These are phyloP conservation scores for Cladosporium oxysporum DNA, from an alignment of 2,329 filamentous ascomycete genomes.

Conservation along the genomic window DNA sequence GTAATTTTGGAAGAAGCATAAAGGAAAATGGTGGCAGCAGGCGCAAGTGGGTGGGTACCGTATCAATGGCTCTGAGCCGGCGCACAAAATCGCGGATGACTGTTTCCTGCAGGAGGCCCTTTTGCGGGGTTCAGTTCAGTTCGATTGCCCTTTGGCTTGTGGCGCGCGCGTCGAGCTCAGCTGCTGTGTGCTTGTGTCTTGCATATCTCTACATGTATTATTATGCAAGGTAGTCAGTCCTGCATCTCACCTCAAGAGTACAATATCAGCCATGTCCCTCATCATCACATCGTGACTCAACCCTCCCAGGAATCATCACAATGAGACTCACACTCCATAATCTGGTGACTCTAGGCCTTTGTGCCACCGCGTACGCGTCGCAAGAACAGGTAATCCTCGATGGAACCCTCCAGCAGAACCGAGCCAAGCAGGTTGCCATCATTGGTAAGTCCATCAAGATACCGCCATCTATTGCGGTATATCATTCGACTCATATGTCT, in stretches of 20 bases:
- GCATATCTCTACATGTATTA: neutral
- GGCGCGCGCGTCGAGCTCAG: neutral
- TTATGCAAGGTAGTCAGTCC: neutral
- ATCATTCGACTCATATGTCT: neutral
- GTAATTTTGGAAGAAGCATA: constrained; percentile 14
- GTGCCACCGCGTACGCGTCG: constrained; percentile 3
- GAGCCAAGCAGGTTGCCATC: constrained; percentile 15
- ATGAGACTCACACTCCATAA: neutral
- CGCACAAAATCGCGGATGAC: constrained; percentile 18
- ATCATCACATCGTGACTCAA: neutral
- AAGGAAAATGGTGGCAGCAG: constrained; percentile 17
- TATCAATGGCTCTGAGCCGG: constrained; percentile 17
- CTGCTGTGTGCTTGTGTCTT: neutral
- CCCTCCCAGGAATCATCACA: neutral
- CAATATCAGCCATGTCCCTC: neutral
- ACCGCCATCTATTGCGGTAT: neutral
- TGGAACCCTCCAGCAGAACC: neutral
- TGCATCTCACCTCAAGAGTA: neutral
- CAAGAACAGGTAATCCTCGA: constrained; percentile 7
- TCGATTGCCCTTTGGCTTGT: neutral
- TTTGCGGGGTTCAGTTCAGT: constrained; percentile 14
- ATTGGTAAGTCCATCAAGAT: constrained; percentile 1
- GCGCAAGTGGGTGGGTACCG: constrained; percentile 14
- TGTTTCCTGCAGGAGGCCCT: constrained; percentile 7
- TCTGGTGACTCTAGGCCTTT: neutral